Evolutionary conservation across 768 basidiomycete species (phyloP).

Genomic region (Serendipita sp.): DNA sequence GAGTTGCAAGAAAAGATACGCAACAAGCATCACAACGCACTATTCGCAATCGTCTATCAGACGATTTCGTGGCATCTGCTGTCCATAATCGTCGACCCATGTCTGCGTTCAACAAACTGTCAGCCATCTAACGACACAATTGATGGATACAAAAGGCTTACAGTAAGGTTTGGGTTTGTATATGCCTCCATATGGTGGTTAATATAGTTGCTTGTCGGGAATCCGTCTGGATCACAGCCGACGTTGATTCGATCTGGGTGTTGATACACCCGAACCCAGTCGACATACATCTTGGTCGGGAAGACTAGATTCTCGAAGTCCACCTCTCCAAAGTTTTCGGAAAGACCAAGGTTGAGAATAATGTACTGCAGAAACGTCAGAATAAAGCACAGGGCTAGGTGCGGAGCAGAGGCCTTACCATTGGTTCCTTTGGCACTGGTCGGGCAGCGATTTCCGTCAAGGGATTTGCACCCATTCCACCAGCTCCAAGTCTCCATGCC

Average conservation of each 20-base stretch:
- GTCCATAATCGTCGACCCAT: slow-evolving; percentile 1
- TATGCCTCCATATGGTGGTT: slow-evolving; percentile 59
- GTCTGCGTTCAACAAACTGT: neutral
- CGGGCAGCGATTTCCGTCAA: slow-evolving; percentile 46
- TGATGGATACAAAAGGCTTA: neutral
- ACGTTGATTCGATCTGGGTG: slow-evolving; percentile 49
- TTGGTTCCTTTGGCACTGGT: slow-evolving; percentile 67
- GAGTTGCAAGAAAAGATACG: neutral
- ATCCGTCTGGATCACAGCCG: slow-evolving; percentile 67
- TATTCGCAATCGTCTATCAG: neutral
- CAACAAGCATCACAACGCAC: neutral
- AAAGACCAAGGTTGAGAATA: slow-evolving; percentile 75
- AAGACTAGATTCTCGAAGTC: slow-evolving; percentile 57
- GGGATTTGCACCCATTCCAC: slow-evolving; percentile 46
- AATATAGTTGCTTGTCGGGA: slow-evolving; percentile 75
- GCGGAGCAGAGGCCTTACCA: slow-evolving; percentile 30
- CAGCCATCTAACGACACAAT: neutral
- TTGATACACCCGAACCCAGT: slow-evolving; percentile 89
- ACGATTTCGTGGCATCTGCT: neutral
- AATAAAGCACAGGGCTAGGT: neutral
- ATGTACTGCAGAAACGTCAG: slow-evolving; percentile 39
- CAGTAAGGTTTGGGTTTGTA: slow-evolving; percentile 50
- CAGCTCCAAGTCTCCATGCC: slow-evolving; percentile 53
- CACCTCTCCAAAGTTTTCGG: slow-evolving; percentile 57
- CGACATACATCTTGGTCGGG: slow-evolving; percentile 60